Evolutionary conservation across 129 eudicot species (phyloP), one percentile per base, ranked within the genome.

Genomic region (Flaveria brownii): DNA sequence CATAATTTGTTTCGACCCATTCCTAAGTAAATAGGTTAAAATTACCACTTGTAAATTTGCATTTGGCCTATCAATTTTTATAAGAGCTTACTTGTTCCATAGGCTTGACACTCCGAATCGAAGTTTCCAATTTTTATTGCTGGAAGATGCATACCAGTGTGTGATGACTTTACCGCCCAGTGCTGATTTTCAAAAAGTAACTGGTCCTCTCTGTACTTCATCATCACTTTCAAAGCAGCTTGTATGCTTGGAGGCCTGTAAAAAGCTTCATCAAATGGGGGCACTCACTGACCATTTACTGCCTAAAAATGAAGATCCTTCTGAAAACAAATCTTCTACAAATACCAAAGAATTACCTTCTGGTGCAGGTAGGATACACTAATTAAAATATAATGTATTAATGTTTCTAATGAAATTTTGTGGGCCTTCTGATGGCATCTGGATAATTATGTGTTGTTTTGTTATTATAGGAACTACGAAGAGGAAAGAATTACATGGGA

Each of bases 401-500:
- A 36, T 2, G 25, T 42, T 65, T 46, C 25, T 15, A 23, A 42
- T 9, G n/a, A 71, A 71, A 3, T 23, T 5, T 3, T 22, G 54
- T 25, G 5, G 1, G 46, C 23, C 23, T 39, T 71, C 7, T 30
- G 41, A 25, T 76, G 49, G 6, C 22, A 66, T 42, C 12, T 42
- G 14, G 14, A 42, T 47, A 46, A 1, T 68, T 74, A 73, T 2
- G 16, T 62, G 65, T 76, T 54, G 52, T 70, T 57, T 33, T 65
- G 33, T 71, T 78, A 56, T 25, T 78, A 67, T 72, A 88, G 99
- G 99, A 68, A 89, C 97, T 75, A 95, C 96, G 57, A 95, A 91
- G 82, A 87, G 96, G 80, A 95, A 95, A 80, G 99, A 95, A 73
- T 81, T 95, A 65, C 99, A 95, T 73, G 99, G 99, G 57, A 85